phyloP scores from a whole-genome alignment of 768 basidiomycete genomes.

The Scleroderma citrinum region DNA sequence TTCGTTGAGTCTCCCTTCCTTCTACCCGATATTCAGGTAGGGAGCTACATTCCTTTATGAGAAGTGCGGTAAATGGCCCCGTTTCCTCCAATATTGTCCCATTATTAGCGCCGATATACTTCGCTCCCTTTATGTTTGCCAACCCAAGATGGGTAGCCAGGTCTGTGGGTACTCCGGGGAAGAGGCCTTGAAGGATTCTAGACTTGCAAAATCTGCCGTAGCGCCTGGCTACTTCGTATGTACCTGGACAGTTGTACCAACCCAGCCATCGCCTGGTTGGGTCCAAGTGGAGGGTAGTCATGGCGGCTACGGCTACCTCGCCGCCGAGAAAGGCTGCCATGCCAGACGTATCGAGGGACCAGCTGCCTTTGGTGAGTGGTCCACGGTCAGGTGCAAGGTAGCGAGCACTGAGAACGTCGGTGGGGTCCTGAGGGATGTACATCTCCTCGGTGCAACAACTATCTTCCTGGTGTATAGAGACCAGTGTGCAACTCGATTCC shows the following conservation, averaged over 20 bases:
- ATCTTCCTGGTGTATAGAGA: too few relatives aligned
- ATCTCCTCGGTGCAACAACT: background rate
- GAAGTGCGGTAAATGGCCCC: slow-evolving; percentile 15
- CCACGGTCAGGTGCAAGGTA: background rate
- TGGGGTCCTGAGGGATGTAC: background rate
- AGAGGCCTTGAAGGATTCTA: slow-evolving; percentile 15
- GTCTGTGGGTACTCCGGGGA: slow-evolving; percentile 9
- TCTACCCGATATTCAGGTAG: background rate
- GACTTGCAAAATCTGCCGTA: slow-evolving; percentile 10
- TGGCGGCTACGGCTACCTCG: slow-evolving; percentile 19
- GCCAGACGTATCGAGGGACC: slow-evolving; percentile 11
- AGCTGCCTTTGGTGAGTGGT: background rate
- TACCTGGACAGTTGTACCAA: slow-evolving; percentile 21
- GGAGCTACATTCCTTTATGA: slow-evolving; percentile 18
- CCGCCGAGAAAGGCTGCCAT: slow-evolving; percentile 21
- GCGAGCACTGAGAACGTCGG: background rate
- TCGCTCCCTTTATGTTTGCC: slow-evolving; percentile 21
- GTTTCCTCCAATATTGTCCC: slow-evolving; percentile 23
- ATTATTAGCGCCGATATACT: slow-evolving; percentile 20
- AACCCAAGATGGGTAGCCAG: slow-evolving; percentile 12
- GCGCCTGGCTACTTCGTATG: slow-evolving; percentile 16
- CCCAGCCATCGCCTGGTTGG: slow-evolving; percentile 16
- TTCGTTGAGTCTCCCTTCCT: slow-evolving; percentile 11
- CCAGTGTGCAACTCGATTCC: too few relatives aligned
- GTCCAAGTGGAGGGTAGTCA: slow-evolving; percentile 17